These are phyloP conservation scores for Penicillium fuscoglaucum DNA, from an alignment of 2,329 filamentous ascomycete species.

Conservation along the genomic window DNA sequence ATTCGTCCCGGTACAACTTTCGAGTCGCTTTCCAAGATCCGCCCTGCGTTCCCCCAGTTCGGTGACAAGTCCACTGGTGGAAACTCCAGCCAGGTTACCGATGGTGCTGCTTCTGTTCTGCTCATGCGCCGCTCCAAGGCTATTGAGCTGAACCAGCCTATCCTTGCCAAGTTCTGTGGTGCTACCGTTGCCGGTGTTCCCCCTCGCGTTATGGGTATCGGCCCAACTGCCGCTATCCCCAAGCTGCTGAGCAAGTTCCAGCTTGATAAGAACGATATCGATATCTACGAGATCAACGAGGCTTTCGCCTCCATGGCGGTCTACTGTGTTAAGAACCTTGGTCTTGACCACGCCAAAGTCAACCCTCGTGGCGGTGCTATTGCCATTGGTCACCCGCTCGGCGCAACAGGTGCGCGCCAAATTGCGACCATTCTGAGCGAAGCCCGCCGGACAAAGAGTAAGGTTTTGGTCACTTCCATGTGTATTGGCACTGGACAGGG, in stretches of 20 bases:
- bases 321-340: slow-evolving; percentile 75
- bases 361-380: slow-evolving; percentile 94
- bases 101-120: slow-evolving; percentile 84
- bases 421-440: slow-evolving; percentile 90
- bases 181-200: slow-evolving; percentile 87
- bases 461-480: slow-evolving; percentile 90
- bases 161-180: slow-evolving; percentile 91
- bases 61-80: slow-evolving; percentile 85
- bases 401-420: slow-evolving; percentile 84
- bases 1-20: slow-evolving; percentile 86
- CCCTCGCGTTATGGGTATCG: slow-evolving; percentile 94
- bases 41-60: slow-evolving; percentile 86
- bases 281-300: slow-evolving; percentile 94
- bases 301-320: slow-evolving; percentile 98
- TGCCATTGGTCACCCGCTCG: slow-evolving; percentile 85
- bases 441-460: slow-evolving; percentile 80
- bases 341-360: slow-evolving; percentile 68
- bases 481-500: slow-evolving; percentile 69
- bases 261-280: slow-evolving; percentile 76
- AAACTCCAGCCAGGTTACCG: slow-evolving; percentile 92
- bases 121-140: slow-evolving; percentile 94
- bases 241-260: slow-evolving; percentile 84
- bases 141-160: slow-evolving; percentile 80
- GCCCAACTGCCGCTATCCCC: slow-evolving; percentile 59
- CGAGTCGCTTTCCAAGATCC: slow-evolving; percentile 79